Evolutionary conservation across 2,329 filamentous ascomycete species (phyloP).

Genomic region (Rhynchosporium secalis): DNA sequence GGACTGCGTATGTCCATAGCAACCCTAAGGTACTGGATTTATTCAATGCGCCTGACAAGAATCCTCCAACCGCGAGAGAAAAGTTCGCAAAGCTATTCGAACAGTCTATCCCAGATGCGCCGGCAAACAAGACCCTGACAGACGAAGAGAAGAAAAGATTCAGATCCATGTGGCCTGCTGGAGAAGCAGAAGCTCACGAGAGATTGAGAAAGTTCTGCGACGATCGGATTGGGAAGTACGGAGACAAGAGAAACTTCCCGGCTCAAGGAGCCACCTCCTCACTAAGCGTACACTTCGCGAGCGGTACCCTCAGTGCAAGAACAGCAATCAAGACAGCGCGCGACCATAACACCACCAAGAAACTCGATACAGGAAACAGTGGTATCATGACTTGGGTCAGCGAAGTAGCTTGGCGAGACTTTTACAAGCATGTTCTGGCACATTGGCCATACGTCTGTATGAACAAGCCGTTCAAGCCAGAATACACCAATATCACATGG

Average conservation of each 20-base stretch:
- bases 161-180: conserved; percentile 66
- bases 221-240: conserved; percentile 62
- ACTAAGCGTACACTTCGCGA: conserved; percentile 71
- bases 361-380: conserved; percentile 64
- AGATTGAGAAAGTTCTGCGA: conserved; percentile 68
- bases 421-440: conserved; percentile 82
- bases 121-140: conserved; percentile 61
- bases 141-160: conserved; percentile 60
- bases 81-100: conserved; percentile 60
- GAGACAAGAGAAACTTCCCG: conserved; percentile 65
- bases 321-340: conserved; percentile 65
- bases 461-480: conserved; percentile 78
- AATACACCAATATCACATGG: conserved; percentile 82
- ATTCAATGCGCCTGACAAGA: conserved; percentile 57
- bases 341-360: conserved; percentile 61
- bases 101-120: conserved; percentile 58
- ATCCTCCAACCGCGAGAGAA: conserved; percentile 48
- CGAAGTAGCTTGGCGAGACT: conserved; percentile 84
- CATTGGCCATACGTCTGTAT: conserved; percentile 84
- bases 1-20: conserved; percentile 71
- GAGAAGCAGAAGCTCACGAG: conserved; percentile 68
- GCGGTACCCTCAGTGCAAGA: conserved; percentile 66
- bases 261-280: conserved; percentile 62
- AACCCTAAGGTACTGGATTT: conserved; percentile 67
- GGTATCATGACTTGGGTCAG: conserved; percentile 76